Conservation (phyloP, 2,329 filamentous ascomycete genomes). For the Ophiosphaerella narmari region DNA sequence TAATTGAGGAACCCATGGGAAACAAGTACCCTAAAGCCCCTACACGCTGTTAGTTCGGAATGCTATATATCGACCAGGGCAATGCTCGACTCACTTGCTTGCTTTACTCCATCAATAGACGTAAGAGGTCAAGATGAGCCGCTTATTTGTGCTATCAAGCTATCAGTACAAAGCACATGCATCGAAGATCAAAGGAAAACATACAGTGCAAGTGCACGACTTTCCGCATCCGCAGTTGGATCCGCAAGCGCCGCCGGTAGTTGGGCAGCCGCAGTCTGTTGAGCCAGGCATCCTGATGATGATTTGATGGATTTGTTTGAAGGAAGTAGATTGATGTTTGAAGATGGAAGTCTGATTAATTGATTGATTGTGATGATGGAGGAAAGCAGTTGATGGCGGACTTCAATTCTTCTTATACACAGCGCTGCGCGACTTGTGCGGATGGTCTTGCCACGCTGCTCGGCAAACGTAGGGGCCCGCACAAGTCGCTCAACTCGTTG, state of each 20-base stretch:
- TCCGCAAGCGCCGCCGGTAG: not conserved
- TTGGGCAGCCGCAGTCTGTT: conserved; percentile 8
- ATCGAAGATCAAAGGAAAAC: not conserved
- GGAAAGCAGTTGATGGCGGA: not conserved
- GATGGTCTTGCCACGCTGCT: not conserved
- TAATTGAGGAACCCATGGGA: too few relatives aligned
- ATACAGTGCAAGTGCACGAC: conserved; percentile 18
- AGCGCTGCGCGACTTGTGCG: conserved; percentile 28
- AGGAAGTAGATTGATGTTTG: conserved; percentile 2
- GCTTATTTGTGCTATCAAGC: not conserved
- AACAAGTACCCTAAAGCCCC: too few relatives aligned
- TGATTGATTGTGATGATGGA: conserved; percentile 4
- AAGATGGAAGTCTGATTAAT: not conserved
- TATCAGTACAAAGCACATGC: not conserved
- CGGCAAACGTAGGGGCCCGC: not conserved
- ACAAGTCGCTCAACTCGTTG: not conserved
- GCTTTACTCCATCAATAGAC: not conserved
- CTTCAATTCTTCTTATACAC: conserved; percentile 14
- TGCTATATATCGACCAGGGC: not conserved
- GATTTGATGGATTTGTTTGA: not conserved
- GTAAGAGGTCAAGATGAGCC: not conserved
- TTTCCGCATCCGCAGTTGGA: conserved; percentile 14
- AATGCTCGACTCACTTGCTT: not conserved
- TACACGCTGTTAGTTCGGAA: not conserved
- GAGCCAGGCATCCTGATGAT: conserved; percentile 12